phyloP scores from a whole-genome alignment of 176 grass and related monocot species.

The Hsuehochloa calcarea region DNA sequence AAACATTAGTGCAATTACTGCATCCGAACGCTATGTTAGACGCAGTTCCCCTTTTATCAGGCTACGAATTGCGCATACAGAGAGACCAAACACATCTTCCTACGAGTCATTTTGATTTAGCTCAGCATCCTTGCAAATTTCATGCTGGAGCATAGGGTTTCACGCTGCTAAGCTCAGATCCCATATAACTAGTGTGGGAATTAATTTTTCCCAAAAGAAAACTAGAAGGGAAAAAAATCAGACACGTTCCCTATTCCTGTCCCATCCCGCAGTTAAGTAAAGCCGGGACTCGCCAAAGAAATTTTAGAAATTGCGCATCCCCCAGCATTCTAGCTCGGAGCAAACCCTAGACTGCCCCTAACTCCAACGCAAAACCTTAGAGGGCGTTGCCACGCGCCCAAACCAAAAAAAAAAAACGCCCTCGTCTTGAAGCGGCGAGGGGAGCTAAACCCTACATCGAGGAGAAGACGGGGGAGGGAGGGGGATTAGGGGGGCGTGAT shows the following conservation, averaged over 20 bases:
- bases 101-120: background rate
- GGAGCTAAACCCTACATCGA: background rate
- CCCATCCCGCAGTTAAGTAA: background rate
- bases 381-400: background rate
- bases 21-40: background rate
- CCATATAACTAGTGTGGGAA: background rate
- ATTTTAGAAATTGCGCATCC: background rate
- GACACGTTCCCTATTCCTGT: background rate
- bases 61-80: background rate
- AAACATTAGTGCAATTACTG: background rate
- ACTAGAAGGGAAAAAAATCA: background rate
- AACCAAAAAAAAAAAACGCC: background rate
- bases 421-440: background rate
- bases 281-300: background rate
- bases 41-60: background rate
- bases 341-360: constrained; percentile 24
- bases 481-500: constrained; percentile 2
- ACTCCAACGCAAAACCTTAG: constrained; percentile 6
- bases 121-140: background rate
- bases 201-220: background rate
- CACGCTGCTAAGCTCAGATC: background rate
- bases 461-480: background rate
- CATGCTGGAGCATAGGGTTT: background rate
- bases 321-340: background rate
- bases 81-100: background rate